These are phyloP conservation scores for Miamiensis avidus DNA, from an alignment of 169 alveolate genomes.

Conservation along the genomic window DNA sequence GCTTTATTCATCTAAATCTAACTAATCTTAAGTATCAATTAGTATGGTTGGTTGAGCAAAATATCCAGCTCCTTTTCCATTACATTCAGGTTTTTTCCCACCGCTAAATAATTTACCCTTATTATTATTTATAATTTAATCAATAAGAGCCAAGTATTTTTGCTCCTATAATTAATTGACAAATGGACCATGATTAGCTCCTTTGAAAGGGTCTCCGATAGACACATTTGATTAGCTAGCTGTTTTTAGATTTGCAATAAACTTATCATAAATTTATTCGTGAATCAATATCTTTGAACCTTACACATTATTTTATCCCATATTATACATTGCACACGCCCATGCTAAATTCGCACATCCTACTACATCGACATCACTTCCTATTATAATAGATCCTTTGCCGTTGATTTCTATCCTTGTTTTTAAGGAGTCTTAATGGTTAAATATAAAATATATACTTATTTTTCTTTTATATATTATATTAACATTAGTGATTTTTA, in stretches of 20 bases:
- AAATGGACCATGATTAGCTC: slow-evolving; percentile 24
- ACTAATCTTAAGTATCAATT: not conserved
- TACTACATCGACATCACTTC: slow-evolving; percentile 83
- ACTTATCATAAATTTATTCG: slow-evolving; percentile 78
- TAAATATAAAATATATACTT: too few relatives aligned
- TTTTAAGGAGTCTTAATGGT: slow-evolving; percentile 10
- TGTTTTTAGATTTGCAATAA: slow-evolving; percentile 47
- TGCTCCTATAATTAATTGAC: slow-evolving; percentile 14
- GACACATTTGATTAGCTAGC: not conserved
- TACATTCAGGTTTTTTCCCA: not conserved
- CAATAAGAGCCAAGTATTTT: not conserved
- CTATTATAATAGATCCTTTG: slow-evolving; percentile 81
- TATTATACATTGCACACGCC: slow-evolving; percentile 18
- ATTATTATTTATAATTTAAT: too few relatives aligned
- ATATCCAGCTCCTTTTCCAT: not conserved
- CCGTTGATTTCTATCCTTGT: slow-evolving; percentile 89
- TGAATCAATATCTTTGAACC: slow-evolving; percentile 80
- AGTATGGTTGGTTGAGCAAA: not conserved
- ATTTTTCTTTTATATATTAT: too few relatives aligned
- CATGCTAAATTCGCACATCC: slow-evolving; percentile 73
- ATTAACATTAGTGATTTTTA: too few relatives aligned
- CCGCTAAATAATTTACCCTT: not conserved
- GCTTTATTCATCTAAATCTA: not conserved
- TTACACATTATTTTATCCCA: slow-evolving; percentile 83
- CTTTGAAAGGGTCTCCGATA: slow-evolving; percentile 20